Evolutionary conservation across 352 stramenopile species (phyloP).

Genomic region (Globisporangium carolinianum): DNA sequence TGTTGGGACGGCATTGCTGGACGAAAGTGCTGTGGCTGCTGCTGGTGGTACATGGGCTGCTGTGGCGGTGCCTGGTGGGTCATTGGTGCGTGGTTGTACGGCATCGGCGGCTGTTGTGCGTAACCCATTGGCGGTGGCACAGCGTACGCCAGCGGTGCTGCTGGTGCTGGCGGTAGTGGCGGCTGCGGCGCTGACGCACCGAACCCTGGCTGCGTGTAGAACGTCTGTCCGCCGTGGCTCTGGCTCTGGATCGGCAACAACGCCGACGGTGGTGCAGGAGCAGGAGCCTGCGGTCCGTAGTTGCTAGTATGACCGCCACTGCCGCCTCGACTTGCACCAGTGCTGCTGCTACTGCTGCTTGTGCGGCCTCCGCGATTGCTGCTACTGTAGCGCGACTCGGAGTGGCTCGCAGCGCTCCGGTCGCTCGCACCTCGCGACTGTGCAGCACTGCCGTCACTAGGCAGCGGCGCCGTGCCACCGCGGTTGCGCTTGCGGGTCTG

Average conservation of each 20-base stretch:
- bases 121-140: conserved; percentile 26
- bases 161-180: too few species aligned
- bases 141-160: conserved; percentile 16
- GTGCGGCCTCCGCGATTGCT: conserved; percentile 3
- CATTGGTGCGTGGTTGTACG: conserved; percentile 22
- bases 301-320: conserved; percentile 5
- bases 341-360: conserved; percentile 4
- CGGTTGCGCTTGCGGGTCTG: conserved; percentile 64
- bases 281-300: not conserved
- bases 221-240: conserved; percentile 33
- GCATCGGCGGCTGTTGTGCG: conserved; percentile 19
- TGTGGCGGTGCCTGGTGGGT: conserved; percentile 13
- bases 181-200: conserved; percentile 10
- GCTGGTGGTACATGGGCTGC: conserved; percentile 17
- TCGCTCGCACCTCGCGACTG: not conserved
- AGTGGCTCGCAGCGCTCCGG: not conserved
- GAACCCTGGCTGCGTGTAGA: conserved; percentile 41
- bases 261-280: too few species aligned
- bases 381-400: conserved; percentile 6
- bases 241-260: conserved; percentile 25
- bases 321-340: conserved; percentile 15
- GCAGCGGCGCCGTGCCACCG: conserved; percentile 9
- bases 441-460: not conserved
- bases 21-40: conserved; percentile 14
- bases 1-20: conserved; percentile 1